Percentiles rank a stretch among this genome's conserved stretches.
Conservation (phyloP, 2,329 filamentous ascomycete genomes). For the Cercospora sojina region DNA sequence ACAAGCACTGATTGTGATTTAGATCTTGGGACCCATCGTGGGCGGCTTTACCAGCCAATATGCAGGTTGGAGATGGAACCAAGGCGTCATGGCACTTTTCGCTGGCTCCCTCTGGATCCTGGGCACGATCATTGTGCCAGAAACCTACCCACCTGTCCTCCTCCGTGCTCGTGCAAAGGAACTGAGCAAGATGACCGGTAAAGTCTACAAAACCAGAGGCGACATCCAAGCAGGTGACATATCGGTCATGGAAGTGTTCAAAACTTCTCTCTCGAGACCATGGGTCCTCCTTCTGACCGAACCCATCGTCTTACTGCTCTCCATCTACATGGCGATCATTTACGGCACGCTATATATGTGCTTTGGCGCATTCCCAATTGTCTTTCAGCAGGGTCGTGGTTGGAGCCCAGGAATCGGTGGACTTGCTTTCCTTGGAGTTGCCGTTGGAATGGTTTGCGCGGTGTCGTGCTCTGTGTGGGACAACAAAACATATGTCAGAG, state of each 20-base stretch:
- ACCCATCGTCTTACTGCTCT: conserved; percentile 50
- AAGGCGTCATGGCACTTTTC: conserved; percentile 63
- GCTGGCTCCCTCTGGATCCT: conserved; percentile 61
- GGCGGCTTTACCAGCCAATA: conserved; percentile 65
- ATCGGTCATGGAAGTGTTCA: conserved; percentile 46
- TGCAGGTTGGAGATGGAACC: conserved; percentile 68
- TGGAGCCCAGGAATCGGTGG: conserved; percentile 62
- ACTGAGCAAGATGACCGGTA: conserved; percentile 54
- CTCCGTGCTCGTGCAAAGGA: conserved; percentile 54
- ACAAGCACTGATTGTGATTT: not conserved
- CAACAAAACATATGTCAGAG: conserved; percentile 55
- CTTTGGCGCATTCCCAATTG: conserved; percentile 53
- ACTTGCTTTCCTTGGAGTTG: conserved; percentile 66
- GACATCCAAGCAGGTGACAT: conserved; percentile 42
- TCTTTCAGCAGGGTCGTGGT: conserved; percentile 60
- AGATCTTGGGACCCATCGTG: conserved; percentile 57
- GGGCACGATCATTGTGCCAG: conserved; percentile 54
- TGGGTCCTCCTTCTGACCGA: conserved; percentile 61
- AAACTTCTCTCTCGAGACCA: conserved; percentile 59
- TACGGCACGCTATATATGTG: conserved; percentile 51
- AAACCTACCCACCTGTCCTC: conserved; percentile 61
- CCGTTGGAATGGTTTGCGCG: conserved; percentile 63
- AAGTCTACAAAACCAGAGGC: conserved; percentile 54
- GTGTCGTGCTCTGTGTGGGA: conserved; percentile 55
- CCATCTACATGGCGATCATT: conserved; percentile 50